These are phyloP conservation scores for Rhizopogon vesiculosus DNA, from an alignment of 768 basidiomycete species.

Conservation along the genomic window DNA sequence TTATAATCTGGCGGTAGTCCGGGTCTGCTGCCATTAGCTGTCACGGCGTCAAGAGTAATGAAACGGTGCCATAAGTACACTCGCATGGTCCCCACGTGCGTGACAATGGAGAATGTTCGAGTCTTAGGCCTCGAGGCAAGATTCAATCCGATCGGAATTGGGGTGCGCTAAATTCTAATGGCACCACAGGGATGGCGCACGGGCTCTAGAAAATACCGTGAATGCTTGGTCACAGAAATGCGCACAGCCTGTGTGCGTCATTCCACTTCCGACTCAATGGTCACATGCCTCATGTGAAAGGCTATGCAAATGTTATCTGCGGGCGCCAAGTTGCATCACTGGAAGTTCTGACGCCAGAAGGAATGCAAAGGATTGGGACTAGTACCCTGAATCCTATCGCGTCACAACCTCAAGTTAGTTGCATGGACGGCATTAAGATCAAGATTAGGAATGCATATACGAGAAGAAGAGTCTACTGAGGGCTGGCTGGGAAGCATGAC, in stretches of 20 bases:
- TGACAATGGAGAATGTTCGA: no score
- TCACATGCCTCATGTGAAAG: neutral
- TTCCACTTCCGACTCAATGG: neutral
- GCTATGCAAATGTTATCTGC: neutral
- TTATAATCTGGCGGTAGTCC: neutral
- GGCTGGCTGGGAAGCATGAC: neutral
- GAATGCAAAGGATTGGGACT: neutral
- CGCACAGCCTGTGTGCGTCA: neutral
- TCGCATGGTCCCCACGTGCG: no score
- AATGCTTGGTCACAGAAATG: neutral
- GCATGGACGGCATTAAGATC: neutral
- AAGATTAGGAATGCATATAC: neutral
- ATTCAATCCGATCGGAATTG: neutral
- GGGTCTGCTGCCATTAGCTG: neutral
- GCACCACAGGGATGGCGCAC: neutral
- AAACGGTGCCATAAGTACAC: neutral
- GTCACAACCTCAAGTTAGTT: neutral
- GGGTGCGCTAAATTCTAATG: neutral
- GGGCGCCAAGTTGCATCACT: no score
- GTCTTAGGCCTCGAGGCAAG: neutral
- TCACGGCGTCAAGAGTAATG: neutral
- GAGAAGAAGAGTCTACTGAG: neutral
- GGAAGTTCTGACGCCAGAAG: neutral
- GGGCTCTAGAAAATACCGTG: neutral
- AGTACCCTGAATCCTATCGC: neutral